Conservation (phyloP, 148 eudicot genomes). For the Nepenthes mirabilis region DNA sequence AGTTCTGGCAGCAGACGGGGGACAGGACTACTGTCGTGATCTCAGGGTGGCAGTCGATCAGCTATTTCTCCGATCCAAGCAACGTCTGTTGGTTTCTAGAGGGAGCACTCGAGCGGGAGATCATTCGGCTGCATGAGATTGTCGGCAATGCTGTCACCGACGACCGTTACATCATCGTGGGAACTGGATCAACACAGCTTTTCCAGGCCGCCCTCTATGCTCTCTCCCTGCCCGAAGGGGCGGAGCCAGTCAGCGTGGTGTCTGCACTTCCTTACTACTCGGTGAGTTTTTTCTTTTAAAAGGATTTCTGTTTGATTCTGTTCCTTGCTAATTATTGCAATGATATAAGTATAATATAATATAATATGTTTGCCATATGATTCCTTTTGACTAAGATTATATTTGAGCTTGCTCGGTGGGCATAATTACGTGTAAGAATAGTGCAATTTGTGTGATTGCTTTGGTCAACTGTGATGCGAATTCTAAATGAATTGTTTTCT, state of each 20-base stretch:
- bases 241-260: constrained; percentile 66
- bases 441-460: too few species aligned
- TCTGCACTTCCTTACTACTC: constrained; percentile 90
- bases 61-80: constrained; percentile 72
- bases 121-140: constrained; percentile 48
- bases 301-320: too few species aligned
- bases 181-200: constrained; percentile 88
- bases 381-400: too few species aligned
- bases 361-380: too few species aligned
- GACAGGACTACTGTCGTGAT: constrained; percentile 53
- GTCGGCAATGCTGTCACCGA: constrained; percentile 79
- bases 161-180: constrained; percentile 67
- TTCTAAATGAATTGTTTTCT: too few species aligned
- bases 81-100: constrained; percentile 90
- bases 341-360: too few species aligned
- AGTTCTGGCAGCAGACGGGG: constrained; percentile 59
- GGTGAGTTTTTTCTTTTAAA: constrained; percentile 14
- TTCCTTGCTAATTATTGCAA: too few species aligned
- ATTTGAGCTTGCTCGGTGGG: too few species aligned
- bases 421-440: too few species aligned
- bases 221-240: constrained; percentile 24
- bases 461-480: too few species aligned
- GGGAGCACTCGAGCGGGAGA: constrained; percentile 48
- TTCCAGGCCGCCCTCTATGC: constrained; percentile 89
- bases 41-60: constrained; percentile 70